Evolutionary conservation across 805 yeast species (phyloP), one percentile per base, ranked within the genome.

Genomic region (Schwanniomyces pseudopolymorphus): DNA sequence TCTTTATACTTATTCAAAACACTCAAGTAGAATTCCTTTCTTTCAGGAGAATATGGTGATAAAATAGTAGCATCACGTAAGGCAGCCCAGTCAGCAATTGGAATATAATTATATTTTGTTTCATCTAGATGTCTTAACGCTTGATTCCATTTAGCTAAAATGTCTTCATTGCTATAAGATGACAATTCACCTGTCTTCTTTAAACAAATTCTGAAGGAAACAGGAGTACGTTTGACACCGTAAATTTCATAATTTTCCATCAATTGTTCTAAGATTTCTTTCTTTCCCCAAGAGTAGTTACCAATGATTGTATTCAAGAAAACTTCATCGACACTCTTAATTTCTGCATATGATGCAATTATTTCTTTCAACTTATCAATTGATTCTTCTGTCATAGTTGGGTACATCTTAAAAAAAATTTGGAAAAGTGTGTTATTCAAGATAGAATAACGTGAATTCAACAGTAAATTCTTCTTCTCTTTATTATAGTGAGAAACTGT

Each of bases 51-150:
- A 40, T 62, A 67, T 20, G 60, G 61, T 3, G 84, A 74, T 48
- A 69, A 67, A 37, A 81, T 71, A 5, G 94, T 87, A 17, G 92
- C 88, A 62, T 84, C 90, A 69, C 91, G 80, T 47, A 87, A 64
- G 2, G 92, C 86, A 33, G 88, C 85, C 92, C 92, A 87, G 66
- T 86, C 92, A 9, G 94, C 92, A 61, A 81, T 83, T 5, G 92
- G 90, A 54, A 87, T 83, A 59, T 83, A 85, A 33, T 64, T 67
- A 65, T 78, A 80, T 9, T 82, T 81, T 42, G 72, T 75, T 27
- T 76, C 78, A 48, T 84, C 82, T 52, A 80, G 75, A 33, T 55
- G 52, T 9, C 51, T 40, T 35, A 83, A 64, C 39, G 78, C 65
- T 40, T 78, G 75, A 48, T 73, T 69, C 89, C 89, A 84, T 51